Evolutionary conservation across 1,139 yeast genomes (phyloP).

Genomic region (Scheffersomyces lignicola): DNA sequence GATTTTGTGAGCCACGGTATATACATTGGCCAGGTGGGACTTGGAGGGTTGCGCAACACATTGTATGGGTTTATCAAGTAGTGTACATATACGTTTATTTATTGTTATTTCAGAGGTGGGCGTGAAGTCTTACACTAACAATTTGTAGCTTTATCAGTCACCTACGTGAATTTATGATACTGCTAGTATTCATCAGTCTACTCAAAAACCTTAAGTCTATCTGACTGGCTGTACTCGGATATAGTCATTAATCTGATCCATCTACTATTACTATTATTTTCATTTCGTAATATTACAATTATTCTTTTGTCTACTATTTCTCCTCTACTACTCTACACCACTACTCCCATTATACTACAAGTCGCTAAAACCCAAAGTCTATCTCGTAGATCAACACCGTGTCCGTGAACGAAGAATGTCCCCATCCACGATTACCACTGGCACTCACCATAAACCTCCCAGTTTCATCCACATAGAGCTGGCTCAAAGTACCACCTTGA

Average conservation of each 20-base stretch:
- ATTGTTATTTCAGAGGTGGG: not conserved
- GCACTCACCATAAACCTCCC: conserved; percentile 87
- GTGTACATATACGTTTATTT: not conserved
- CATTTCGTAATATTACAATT: too few species aligned
- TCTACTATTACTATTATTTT: too few species aligned
- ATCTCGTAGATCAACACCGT: conserved; percentile 80
- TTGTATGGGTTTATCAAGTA: conserved; percentile 19
- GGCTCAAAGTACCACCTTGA: conserved; percentile 56
- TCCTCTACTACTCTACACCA: too few species aligned
- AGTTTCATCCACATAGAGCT: conserved; percentile 76
- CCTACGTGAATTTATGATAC: too few species aligned
- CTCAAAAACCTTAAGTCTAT: too few species aligned
- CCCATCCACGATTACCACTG: conserved; percentile 96
- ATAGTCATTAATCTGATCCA: too few species aligned
- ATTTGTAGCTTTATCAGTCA: too few species aligned
- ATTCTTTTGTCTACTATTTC: too few species aligned
- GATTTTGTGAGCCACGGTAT: conserved; percentile 20
- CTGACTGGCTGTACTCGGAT: too few species aligned
- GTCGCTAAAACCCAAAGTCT: conserved; percentile 25
- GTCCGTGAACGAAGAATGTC: conserved; percentile 76
- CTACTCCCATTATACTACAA: too few species aligned
- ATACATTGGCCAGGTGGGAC: conserved; percentile 29
- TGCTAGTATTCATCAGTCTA: too few species aligned
- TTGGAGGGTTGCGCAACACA: conserved; percentile 30
- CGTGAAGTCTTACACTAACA: not conserved